Percentiles rank a stretch among this genome's conserved stretches.
phyloP scores from a whole-genome alignment of 495 filamentous ascomycete species.

The Ascodesmis nigricans region DNA sequence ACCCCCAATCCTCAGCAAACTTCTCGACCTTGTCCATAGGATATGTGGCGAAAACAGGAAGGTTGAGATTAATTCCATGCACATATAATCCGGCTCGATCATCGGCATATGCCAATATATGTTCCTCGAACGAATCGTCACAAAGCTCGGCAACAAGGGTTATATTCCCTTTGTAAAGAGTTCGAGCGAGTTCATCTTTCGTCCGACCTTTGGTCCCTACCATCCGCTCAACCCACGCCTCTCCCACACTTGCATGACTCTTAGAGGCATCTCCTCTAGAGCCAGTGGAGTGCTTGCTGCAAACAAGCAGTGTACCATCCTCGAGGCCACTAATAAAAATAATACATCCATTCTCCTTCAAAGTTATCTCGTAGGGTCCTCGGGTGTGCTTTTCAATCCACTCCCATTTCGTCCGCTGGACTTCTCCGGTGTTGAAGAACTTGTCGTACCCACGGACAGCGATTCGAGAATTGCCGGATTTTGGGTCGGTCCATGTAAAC shows the following conservation, averaged over 20 bases:
- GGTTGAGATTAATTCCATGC: conserved; percentile 86
- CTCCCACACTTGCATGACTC: conserved; percentile 72
- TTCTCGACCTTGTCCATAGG: conserved; percentile 53
- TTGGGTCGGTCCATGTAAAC: conserved; percentile 46
- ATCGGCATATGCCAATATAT: conserved; percentile 75
- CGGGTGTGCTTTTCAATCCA: conserved; percentile 56
- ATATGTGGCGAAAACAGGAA: conserved; percentile 73
- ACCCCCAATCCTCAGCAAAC: conserved; percentile 86
- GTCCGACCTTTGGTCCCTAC: conserved; percentile 52
- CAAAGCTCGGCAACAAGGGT: conserved; percentile 94
- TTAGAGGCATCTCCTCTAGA: conserved; percentile 38
- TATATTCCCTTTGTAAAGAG: conserved; percentile 56
- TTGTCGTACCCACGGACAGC: conserved; percentile 85
- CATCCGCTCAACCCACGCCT: conserved; percentile 66
- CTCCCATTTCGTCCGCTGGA: conserved; percentile 52
- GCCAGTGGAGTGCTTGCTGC: conserved; percentile 95
- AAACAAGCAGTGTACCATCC: conserved; percentile 70
- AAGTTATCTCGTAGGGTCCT: conserved; percentile 81
- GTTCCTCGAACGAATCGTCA: conserved; percentile 89
- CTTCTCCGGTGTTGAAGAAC: conserved; percentile 86
- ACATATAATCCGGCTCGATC: conserved; percentile 78
- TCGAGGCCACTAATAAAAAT: conserved; percentile 88
- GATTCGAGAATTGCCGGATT: conserved; percentile 48
- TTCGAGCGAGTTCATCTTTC: conserved; percentile 47
- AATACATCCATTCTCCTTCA: conserved; percentile 98